A percentile compares a stretch with the other conserved stretches of the same genome.
These are phyloP conservation scores for Beta corolliflora DNA, from an alignment of 179 eudicot species.

Conservation along the genomic window DNA sequence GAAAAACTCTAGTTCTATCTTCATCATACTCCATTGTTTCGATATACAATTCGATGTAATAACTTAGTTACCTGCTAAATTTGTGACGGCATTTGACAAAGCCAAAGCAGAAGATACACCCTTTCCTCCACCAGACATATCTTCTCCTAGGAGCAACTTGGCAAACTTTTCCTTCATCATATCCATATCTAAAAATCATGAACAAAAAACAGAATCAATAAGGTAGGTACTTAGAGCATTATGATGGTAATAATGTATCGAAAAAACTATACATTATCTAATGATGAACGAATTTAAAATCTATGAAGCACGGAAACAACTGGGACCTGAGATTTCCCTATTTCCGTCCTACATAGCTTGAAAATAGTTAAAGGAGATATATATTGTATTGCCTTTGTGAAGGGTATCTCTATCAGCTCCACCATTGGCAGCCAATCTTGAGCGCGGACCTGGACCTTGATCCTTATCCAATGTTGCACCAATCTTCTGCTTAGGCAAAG, in stretches of 20 bases:
- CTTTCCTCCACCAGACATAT: conserved; percentile 77
- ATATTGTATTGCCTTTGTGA: conserved; percentile 36
- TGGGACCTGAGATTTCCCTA: too few species aligned
- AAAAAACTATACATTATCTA: too few species aligned
- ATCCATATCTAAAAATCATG: conserved; percentile 44
- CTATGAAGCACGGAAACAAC: too few species aligned
- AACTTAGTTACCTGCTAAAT: conserved; percentile 51
- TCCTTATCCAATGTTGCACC: conserved; percentile 28
- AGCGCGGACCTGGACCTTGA: conserved; percentile 29
- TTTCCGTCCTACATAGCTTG: too few species aligned
- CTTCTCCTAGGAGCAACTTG: conserved; percentile 68
- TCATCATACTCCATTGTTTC: too few species aligned
- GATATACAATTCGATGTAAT: too few species aligned
- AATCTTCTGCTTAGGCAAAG: conserved; percentile 29
- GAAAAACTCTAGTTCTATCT: too few species aligned
- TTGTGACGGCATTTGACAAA: conserved; percentile 70
- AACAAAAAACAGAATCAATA: neutral
- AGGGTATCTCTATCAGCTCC: conserved; percentile 26
- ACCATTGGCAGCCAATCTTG: conserved; percentile 22
- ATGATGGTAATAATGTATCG: too few species aligned
- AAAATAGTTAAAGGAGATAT: neutral
- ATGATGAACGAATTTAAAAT: neutral
- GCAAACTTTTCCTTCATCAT: conserved; percentile 69
- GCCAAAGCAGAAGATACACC: conserved; percentile 79
- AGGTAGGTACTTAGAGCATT: neutral